Percentiles rank a stretch among this genome's conserved stretches.
These are phyloP conservation scores for Mucor racemosus DNA, from an alignment of 371 early-diverging fungal genomes.

Conservation along the genomic window DNA sequence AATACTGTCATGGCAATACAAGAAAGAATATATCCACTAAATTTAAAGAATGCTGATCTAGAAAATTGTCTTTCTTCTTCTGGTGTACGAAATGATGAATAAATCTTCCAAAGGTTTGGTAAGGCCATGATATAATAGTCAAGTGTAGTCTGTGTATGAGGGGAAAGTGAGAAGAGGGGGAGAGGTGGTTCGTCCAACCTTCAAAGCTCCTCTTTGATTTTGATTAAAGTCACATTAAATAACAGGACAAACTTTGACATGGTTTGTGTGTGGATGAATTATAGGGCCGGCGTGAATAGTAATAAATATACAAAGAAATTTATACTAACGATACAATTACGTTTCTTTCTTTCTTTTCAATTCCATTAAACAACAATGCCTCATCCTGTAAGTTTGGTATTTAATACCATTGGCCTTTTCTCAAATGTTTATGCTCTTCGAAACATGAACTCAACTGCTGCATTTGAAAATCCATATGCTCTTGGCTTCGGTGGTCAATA, in stretches of 20 bases:
- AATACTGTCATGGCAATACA: conserved; percentile 74
- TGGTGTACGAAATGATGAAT: conserved; percentile 76
- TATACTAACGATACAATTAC: conserved; percentile 6
- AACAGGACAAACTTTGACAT: background rate
- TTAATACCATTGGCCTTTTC: conserved; percentile 34
- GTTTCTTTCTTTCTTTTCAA: conserved; percentile 12
- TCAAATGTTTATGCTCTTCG: conserved; percentile 40
- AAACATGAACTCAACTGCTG: conserved; percentile 28
- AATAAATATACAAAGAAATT: background rate
- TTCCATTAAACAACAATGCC: conserved; percentile 9
- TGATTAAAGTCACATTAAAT: background rate
- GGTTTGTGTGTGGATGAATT: background rate
- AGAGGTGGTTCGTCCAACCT: background rate
- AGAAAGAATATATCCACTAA: conserved; percentile 71
- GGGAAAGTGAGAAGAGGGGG: background rate
- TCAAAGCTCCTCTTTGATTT: conserved; percentile 3
- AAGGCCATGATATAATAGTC: conserved; percentile 54
- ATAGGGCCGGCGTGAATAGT: background rate
- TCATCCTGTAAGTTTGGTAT: conserved; percentile 20
- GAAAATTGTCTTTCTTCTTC: conserved; percentile 80
- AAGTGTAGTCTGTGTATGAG: too few relatives aligned
- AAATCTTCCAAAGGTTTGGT: conserved; percentile 75
- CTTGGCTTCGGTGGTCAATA: conserved; percentile 51
- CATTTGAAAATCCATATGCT: conserved; percentile 44
- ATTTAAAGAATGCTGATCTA: conserved; percentile 79